Evolutionary conservation across 2,329 filamentous ascomycete genomes (phyloP).

Genomic region (Talaromyces verruculosus): DNA sequence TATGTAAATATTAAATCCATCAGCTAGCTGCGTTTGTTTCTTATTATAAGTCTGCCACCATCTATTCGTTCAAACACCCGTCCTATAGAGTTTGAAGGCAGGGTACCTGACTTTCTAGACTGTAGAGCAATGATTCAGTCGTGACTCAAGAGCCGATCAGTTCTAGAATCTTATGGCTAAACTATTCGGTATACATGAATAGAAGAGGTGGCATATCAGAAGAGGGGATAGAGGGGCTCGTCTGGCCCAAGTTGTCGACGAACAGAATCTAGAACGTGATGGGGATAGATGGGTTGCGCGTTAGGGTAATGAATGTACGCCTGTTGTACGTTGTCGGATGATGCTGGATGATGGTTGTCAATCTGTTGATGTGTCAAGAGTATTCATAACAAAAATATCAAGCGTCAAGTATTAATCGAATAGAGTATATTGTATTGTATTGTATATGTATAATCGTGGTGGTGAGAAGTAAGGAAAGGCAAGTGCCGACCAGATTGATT

Average conservation of each 20-base stretch:
- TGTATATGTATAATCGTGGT: neutral
- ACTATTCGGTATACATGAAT: neutral
- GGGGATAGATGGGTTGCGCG: constrained; percentile 3
- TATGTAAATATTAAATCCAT: neutral
- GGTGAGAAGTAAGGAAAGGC: neutral
- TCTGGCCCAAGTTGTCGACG: neutral
- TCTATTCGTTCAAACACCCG: neutral
- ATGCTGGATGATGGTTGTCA: neutral
- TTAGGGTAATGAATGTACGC: neutral
- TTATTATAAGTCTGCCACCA: neutral
- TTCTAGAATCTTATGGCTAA: neutral
- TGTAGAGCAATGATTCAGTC: neutral
- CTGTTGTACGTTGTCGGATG: neutral
- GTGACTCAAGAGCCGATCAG: neutral
- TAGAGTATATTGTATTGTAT: too few relatives aligned
- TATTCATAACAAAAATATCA: neutral
- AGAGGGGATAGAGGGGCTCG: constrained; percentile 20
- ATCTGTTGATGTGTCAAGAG: neutral
- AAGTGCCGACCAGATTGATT: neutral
- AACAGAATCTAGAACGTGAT: constrained; percentile 16
- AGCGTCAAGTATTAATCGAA: neutral
- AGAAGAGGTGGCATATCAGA: neutral
- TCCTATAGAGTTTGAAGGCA: neutral
- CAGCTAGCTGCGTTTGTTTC: neutral
- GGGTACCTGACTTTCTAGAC: neutral